Evolutionary conservation across 2,329 filamentous ascomycete species (phyloP).

Genomic region (Microascus cirrosus): DNA sequence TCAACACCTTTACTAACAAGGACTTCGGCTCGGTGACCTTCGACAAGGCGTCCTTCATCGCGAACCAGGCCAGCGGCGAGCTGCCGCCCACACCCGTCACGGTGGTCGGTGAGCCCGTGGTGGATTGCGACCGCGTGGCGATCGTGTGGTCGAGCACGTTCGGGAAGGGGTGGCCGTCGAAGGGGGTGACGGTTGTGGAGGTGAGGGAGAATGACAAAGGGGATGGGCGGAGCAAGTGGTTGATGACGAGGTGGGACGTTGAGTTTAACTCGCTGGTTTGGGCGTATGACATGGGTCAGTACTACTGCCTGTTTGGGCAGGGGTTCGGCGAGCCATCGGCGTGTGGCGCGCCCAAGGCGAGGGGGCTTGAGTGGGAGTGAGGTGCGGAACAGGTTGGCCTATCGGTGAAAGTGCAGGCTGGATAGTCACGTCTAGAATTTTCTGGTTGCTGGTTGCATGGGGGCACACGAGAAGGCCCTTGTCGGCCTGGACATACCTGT

Average conservation of each 20-base stretch:
- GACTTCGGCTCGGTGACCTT: constrained; percentile 8
- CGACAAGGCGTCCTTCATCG: constrained; percentile 7
- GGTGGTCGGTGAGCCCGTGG: constrained; percentile 4
- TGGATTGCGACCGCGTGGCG: constrained; percentile 7
- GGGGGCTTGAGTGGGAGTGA: background rate
- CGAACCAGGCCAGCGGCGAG: constrained; percentile 3
- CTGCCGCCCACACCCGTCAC: constrained; percentile 4
- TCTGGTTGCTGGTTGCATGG: no score
- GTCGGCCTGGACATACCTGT: no score
- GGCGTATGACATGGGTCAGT: constrained; percentile 8
- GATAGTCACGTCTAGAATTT: no score
- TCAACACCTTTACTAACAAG: constrained; percentile 9
- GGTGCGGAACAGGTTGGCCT: no score
- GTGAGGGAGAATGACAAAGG: constrained; percentile 7
- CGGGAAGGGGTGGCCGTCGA: constrained; percentile 6
- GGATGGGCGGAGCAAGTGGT: constrained; percentile 5
- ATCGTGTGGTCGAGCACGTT: constrained; percentile 9
- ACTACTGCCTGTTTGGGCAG: constrained; percentile 9
- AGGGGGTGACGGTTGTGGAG: constrained; percentile 10
- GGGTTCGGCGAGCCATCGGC: constrained; percentile 4
- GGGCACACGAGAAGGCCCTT: no score
- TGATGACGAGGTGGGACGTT: constrained; percentile 8
- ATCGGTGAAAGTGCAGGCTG: no score
- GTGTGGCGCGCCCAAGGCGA: constrained; percentile 6
- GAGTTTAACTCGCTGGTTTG: constrained; percentile 11